phyloP scores from a whole-genome alignment of 2,329 filamentous ascomycete species.

The Sporothrix curviconia region DNA sequence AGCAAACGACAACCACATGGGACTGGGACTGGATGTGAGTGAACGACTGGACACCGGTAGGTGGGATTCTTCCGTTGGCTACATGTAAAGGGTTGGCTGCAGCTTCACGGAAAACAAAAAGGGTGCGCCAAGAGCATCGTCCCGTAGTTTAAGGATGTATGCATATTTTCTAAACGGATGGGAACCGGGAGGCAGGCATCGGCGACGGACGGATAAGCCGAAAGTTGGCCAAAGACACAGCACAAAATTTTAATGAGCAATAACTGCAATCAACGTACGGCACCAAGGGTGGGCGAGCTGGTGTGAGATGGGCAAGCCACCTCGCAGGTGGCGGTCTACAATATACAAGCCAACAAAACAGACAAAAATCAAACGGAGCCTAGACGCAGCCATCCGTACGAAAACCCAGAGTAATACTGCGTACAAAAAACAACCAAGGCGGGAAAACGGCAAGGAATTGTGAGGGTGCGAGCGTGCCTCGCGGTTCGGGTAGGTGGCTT shows the following conservation, averaged over 20 bases:
- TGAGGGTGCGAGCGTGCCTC: no score
- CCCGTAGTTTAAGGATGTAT: not conserved
- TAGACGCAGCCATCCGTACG: not conserved
- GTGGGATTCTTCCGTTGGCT: not conserved
- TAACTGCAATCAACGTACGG: conserved; percentile 2
- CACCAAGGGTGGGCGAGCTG: not conserved
- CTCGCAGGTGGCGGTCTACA: conserved; percentile 1
- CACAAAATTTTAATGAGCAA: no score
- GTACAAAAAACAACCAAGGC: no score
- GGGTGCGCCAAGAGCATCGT: not conserved
- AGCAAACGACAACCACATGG: not conserved
- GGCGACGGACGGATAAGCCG: not conserved
- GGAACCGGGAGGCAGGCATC: not conserved
- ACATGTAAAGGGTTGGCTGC: no score
- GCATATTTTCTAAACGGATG: no score
- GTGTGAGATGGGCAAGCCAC: no score
- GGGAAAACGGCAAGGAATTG: no score
- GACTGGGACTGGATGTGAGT: not conserved
- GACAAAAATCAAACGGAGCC: not conserved
- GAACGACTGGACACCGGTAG: not conserved
- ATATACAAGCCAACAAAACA: not conserved
- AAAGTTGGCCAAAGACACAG: not conserved
- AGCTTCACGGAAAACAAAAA: not conserved
- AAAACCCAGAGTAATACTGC: no score
- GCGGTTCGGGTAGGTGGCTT: no score